Base-by-base conservation (phyloP, 208 protist species). In the Herpetomonas tarakana region DNA sequence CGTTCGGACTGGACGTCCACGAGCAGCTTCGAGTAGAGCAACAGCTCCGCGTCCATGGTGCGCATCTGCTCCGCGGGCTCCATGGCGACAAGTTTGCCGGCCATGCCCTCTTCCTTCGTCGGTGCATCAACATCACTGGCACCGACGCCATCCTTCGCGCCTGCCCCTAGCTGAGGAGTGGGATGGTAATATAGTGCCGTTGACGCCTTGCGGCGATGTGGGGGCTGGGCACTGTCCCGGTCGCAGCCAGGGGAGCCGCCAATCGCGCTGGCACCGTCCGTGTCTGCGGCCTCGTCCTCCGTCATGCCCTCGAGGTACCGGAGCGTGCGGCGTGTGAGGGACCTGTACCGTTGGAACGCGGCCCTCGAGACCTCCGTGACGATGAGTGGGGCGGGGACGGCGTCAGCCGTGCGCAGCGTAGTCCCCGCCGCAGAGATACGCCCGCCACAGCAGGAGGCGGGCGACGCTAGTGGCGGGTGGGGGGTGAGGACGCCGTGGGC, bases 1-100 rank as follows among this genome's bases (percentile, higher is more conserved):
- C 46, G 29, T 28, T 73, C 72, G 41, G 75, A 63, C 11, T 52
- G 27, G 35, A 19, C 45, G 35, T 41, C 51, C 9, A 28, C 25
- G 6, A 77, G 25, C 30, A 86, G 24, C 4, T 21, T 21, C 3
- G 73, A 84, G 16, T 73, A 50, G 12, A 30, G 47, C n/a, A 62
- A 54, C 14, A 84, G 59, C 27, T 74, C 72, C 24, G 51, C 58
- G 58, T 84, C 73, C 57, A 71, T 76, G 46, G 46, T 52, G 46
- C 24, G 35, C 35, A 41, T 41, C 35, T 41, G 35, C 35, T 41
- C 35, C 35, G 35, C 14, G 35, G 35, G 9, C 35, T 41, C 14
- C 35, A 41, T 41, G 9, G 14, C 35, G 35, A 14, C 14, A 6
- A 41, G 14, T n/a, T n/a, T n/a, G n/a, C n/a, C n/a, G n/a, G n/a